phyloP scores from a whole-genome alignment of 768 basidiomycete genomes.

The Rhizopogon vesiculosus region DNA sequence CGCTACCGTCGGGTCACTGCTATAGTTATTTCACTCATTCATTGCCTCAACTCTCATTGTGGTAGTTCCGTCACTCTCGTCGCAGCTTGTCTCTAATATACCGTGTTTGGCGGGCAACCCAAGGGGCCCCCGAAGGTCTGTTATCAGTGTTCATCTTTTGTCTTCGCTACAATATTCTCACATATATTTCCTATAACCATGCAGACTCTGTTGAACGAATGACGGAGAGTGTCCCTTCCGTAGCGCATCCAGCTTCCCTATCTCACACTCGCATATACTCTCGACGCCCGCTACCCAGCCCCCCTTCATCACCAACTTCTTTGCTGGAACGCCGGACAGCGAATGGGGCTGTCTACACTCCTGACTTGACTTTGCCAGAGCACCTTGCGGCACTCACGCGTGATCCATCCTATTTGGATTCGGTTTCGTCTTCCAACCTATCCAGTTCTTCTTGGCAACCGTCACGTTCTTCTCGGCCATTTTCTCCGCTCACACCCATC shows the following conservation, averaged over 20 bases:
- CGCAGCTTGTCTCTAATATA: background rate
- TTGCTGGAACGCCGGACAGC: conserved; percentile 9
- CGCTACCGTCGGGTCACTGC: no score
- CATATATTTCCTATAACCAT: background rate
- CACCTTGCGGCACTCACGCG: background rate
- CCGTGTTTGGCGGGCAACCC: background rate
- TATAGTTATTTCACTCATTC: background rate
- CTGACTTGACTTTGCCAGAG: background rate
- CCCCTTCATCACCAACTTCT: conserved; percentile 5
- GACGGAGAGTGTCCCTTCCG: background rate
- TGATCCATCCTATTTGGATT: background rate
- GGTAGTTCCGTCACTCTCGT: background rate
- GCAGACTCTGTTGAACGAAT: background rate
- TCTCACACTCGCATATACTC: background rate
- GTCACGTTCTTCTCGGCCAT: conserved; percentile 26
- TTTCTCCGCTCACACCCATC: conserved; percentile 52
- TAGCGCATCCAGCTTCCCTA: background rate
- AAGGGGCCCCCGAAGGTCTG: background rate
- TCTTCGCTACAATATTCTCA: background rate
- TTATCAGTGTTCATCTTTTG: background rate
- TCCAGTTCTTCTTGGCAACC: conserved; percentile 11
- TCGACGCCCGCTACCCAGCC: background rate
- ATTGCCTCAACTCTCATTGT: background rate
- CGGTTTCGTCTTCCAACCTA: background rate
- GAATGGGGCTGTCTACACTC: background rate